Evolutionary conservation across 1,139 yeast genomes (phyloP), one percentile per base, ranked within the genome.

Genomic region (Yamadazyma spencermartinsiae): DNA sequence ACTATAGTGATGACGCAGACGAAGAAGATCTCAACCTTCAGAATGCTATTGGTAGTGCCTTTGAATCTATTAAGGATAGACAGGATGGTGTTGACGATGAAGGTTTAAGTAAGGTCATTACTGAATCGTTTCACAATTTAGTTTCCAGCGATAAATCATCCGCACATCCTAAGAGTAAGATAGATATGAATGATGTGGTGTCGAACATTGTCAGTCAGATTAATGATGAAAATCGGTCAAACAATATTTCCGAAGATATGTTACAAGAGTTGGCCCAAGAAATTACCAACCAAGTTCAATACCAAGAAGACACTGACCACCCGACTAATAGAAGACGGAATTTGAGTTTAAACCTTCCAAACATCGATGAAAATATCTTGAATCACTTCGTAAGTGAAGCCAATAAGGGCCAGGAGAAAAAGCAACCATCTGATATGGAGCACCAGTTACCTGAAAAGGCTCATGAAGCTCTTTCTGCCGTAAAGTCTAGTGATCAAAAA

Each of bases 341-440:
- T 13, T 42, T 52, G 9, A 30, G 25, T 19, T 8, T 12, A 5
- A 58, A 52, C 15, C 49, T 65, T 36, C 74, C 74, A 2, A 66
- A 57, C 34, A 55, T 68, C 19, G 74, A 67, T 44, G 74, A 68
- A 8, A 63, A 59, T 37, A 61, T 67, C 11, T 51, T 67, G 27
- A 67, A 60, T 8, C 73, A 68, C 48, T 68, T 68, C 40, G 69
- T 65, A 30, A 55, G 60, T 26, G 69, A 64, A 40, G 69, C 71
- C 1, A 51, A 65, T 34, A 57, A 52, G 28, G 65, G 60, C 3
- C 28, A 33, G 8, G 15, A 17, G 14, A n/a, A n/a, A 12, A 21
- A 16, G 20, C 39, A 27, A 11, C 6, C 12, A 5, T 11, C n/a
- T 4, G n/a, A 39, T 8, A 37, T 24, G 12, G 15, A 16, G 15